Evolutionary conservation across 176 grass and related monocot genomes (phyloP), one percentile per base, ranked within the genome.

Genomic region (Coix lacrymajobi): DNA sequence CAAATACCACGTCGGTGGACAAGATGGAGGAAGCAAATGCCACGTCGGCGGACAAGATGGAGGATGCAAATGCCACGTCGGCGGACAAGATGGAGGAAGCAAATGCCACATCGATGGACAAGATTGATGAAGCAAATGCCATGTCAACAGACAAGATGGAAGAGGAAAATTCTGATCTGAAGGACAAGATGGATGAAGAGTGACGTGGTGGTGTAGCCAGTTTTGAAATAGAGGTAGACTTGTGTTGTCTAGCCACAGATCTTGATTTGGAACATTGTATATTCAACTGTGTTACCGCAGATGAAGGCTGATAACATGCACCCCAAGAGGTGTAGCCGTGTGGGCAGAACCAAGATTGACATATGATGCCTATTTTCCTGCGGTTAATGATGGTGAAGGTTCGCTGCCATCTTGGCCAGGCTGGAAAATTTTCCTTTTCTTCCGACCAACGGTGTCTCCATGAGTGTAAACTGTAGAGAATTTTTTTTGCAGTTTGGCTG

Each of bases 101-200:
- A 54, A n/a, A 26, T 61, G 57, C 57, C 24, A 26, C 0, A 9
- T 24, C 9, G 4, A 60, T 0, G 9, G 58, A 62, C 58, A 62
- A 62, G 25, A 73, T 25, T 20, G 73, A 71, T 4, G 79, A 82
- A 78, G 80, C 22, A 78, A 71, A 63, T 79, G 56, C 11, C 16
- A 24, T 4, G 3, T 30, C 54, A 3, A 77, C 54, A 5, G 64
- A 77, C 36, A 81, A 46, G 20, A 66, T 73, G 5, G 78, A 31
- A 22, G 73, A 82, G 69, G 71, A 64, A 78, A 82, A 78, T 67
- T 46, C 17, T 7, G 24, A 67, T 44, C 6, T 5, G 6, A 77
- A 81, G 64, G 83, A 72, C 17, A 64, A 64, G 40, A 77, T 83
- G 57, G 75, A 79, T 62, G 73, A 79, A 61, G 88, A 66, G 49